These are phyloP conservation scores for Epipyxis sp. DNA, from an alignment of 108 stramenopile genomes.

Conservation along the genomic window DNA sequence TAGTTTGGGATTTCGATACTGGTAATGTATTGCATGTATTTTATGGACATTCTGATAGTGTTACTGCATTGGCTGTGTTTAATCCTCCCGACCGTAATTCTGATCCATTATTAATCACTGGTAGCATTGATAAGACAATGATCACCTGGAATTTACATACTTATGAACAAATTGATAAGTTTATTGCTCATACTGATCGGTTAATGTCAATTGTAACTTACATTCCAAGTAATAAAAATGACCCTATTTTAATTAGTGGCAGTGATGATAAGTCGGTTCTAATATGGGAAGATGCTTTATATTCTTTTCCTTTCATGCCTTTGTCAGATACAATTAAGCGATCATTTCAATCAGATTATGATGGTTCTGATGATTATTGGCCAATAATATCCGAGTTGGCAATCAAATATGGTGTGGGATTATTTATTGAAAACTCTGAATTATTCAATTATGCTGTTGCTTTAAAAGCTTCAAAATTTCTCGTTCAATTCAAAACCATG, in stretches of 20 bases:
- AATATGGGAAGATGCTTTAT: constrained; percentile 20
- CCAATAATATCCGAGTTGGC: not conserved
- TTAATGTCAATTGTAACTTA: not conserved
- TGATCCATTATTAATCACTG: constrained; percentile 21
- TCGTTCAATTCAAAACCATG: not conserved
- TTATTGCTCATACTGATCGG: constrained; percentile 13
- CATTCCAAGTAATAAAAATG: not conserved
- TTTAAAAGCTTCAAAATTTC: not conserved
- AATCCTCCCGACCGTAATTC: not conserved
- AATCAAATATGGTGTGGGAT: not conserved
- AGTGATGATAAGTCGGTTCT: constrained; percentile 22
- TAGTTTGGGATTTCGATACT: constrained; percentile 14
- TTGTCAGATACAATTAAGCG: constrained; percentile 14
- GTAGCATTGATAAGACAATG: constrained; percentile 22
- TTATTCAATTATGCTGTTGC: not conserved
- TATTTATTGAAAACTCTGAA: not conserved
- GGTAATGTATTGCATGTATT: not conserved
- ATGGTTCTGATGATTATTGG: constrained; percentile 1
- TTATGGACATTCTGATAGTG: constrained; percentile 8
- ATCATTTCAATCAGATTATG: constrained; percentile 6
- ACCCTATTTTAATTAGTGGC: not conserved
- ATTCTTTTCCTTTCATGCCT: constrained; percentile 26
- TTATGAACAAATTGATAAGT: not conserved
- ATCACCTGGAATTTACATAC: constrained; percentile 16
- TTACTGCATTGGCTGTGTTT: constrained; percentile 17